phyloP scores from a whole-genome alignment of 2,329 filamentous ascomycete species.

The Fusarium udum region DNA sequence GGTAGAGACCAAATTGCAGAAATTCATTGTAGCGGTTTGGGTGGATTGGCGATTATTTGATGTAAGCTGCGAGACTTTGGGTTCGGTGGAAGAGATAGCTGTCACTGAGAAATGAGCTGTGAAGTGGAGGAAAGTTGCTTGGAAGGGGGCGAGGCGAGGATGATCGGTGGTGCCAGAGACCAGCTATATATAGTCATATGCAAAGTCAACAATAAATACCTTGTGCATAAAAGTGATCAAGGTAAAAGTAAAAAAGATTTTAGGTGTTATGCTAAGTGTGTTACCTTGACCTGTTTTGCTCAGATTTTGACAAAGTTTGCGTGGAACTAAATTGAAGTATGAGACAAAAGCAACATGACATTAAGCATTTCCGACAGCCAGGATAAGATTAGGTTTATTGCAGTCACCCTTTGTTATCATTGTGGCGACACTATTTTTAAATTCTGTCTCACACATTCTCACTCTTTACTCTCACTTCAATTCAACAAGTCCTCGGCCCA shows the following conservation, averaged over 20 bases:
- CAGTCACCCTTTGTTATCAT: not conserved
- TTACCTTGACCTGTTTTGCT: not conserved
- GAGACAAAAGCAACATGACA: not conserved
- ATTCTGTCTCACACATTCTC: rapidly evolving
- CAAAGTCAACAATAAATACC: rapidly evolving
- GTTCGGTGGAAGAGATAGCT: not conserved
- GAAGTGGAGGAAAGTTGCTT: not conserved
- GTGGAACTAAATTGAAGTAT: not conserved
- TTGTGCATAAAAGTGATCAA: rapidly evolving
- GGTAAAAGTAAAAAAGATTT: rapidly evolving
- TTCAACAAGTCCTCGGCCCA: not conserved
- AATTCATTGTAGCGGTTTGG: not conserved
- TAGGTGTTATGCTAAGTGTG: not conserved
- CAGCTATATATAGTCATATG: not conserved
- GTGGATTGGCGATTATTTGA: not conserved
- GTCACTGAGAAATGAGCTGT: rapidly evolving
- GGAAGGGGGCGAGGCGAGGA: not conserved
- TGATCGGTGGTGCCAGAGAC: not conserved
- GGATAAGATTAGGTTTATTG: not conserved
- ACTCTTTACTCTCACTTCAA: not conserved
- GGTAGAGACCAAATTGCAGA: not conserved
- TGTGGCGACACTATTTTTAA: not conserved
- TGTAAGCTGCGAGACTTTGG: not conserved
- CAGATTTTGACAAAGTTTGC: not conserved
- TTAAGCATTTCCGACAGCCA: not conserved